Evolutionary conservation across 192 early-diverging fungal species (phyloP).

Genomic region (Helicostylum pulchrum): DNA sequence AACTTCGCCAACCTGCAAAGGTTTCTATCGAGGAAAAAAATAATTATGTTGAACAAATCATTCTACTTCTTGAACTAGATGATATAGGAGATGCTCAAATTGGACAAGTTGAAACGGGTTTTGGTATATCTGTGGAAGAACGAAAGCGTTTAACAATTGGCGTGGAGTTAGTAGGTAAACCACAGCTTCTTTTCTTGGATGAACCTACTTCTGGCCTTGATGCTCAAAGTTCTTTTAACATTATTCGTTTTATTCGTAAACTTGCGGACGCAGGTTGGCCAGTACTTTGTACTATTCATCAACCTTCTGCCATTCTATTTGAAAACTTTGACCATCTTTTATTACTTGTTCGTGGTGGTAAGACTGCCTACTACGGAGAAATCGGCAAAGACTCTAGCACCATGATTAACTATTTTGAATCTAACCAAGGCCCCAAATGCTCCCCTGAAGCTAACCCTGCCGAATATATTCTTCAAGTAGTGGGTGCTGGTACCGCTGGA

Average conservation of each 20-base stretch:
- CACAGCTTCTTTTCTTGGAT: slow-evolving; percentile 74
- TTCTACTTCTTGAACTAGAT: slow-evolving; percentile 54
- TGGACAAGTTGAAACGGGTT: slow-evolving; percentile 44
- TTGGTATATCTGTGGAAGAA: slow-evolving; percentile 82
- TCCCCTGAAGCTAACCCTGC: slow-evolving; percentile 70
- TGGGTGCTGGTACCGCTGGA: slow-evolving; percentile 64
- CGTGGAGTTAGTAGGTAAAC: slow-evolving; percentile 77
- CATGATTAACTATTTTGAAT: slow-evolving; percentile 73
- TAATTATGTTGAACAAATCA: slow-evolving; percentile 50
- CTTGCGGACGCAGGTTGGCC: slow-evolving; percentile 65
- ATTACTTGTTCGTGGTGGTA: slow-evolving; percentile 75
- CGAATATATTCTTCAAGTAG: slow-evolving; percentile 82
- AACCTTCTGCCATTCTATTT: slow-evolving; percentile 79
- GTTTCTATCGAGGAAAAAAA: slow-evolving; percentile 49
- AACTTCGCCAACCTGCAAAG: slow-evolving; percentile 61
- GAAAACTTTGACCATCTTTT: slow-evolving; percentile 82
- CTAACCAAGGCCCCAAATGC: slow-evolving; percentile 65
- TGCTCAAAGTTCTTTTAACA: slow-evolving; percentile 73
- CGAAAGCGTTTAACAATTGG: slow-evolving; percentile 81
- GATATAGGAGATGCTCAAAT: slow-evolving; percentile 59
- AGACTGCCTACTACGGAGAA: slow-evolving; percentile 79
- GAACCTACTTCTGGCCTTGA: slow-evolving; percentile 75
- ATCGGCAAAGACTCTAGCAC: slow-evolving; percentile 61
- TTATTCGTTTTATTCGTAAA: slow-evolving; percentile 69
- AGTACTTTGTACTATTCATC: slow-evolving; percentile 83